Evolutionary conservation across 345 rosid genomes (phyloP).

Genomic region (Lepidium africanum): DNA sequence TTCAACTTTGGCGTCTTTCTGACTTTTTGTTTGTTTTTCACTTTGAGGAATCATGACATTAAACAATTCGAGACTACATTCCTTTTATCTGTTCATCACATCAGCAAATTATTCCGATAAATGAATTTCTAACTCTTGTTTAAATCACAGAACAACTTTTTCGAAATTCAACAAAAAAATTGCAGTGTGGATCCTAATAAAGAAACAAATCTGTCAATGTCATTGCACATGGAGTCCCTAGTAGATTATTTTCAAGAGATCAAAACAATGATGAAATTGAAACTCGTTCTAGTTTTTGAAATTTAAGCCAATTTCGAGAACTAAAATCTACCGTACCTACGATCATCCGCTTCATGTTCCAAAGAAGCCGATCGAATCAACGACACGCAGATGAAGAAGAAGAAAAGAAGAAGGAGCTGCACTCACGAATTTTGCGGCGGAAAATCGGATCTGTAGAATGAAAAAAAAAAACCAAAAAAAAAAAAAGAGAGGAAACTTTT

Average conservation of each 20-base stretch:
- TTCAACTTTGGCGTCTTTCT: conserved; percentile 21
- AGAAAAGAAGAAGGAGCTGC: conserved; percentile 1
- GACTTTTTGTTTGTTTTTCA: neutral
- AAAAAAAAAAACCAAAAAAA: neutral
- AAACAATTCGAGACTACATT: conserved; percentile 5
- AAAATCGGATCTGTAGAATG: conserved; percentile 26
- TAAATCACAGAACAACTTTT: neutral
- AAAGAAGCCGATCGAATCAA: conserved; percentile 10
- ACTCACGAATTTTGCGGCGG: conserved; percentile 12
- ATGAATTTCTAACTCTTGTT: neutral
- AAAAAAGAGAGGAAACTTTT: neutral
- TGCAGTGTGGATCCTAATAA: conserved; percentile 10
- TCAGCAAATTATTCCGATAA: neutral
- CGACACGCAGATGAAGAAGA: neutral
- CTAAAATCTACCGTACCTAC: conserved; percentile 8
- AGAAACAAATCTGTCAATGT: conserved; percentile 16
- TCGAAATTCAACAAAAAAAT: neutral
- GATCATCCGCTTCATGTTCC: conserved; percentile 17
- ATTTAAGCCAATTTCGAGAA: neutral
- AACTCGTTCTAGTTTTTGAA: neutral
- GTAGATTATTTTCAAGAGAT: neutral
- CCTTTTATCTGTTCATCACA: neutral
- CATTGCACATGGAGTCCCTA: neutral
- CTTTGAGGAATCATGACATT: conserved; percentile 3
- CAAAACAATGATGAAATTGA: neutral